These are phyloP conservation scores for Caloboletus firmus DNA, from an alignment of 1,284 basidiomycete species.

Conservation along the genomic window DNA sequence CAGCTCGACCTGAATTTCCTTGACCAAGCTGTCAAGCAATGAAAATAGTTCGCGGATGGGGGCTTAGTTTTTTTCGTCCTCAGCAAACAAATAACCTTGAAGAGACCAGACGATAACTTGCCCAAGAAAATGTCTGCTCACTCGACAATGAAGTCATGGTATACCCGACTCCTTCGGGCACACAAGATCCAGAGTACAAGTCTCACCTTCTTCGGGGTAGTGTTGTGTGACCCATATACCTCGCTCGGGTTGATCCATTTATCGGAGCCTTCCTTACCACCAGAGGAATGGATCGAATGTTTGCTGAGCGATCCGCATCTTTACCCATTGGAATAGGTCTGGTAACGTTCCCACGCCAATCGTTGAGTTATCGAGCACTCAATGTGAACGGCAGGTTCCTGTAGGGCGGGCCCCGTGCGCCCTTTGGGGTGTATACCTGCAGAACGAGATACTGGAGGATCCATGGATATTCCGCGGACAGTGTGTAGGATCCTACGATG, in stretches of 20 bases:
- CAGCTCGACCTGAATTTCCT: slow-evolving; percentile 56
- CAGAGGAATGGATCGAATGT: slow-evolving; percentile 49
- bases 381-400: slow-evolving; percentile 59
- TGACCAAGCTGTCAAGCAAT: slow-evolving; percentile 53
- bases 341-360: slow-evolving; percentile 42
- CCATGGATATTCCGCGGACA: slow-evolving; percentile 32
- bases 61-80: slow-evolving; percentile 56
- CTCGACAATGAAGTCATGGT: slow-evolving; percentile 65
- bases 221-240: slow-evolving; percentile 68
- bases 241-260: slow-evolving; percentile 66
- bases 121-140: slow-evolving; percentile 29
- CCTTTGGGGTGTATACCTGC: slow-evolving; percentile 65
- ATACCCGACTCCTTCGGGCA: neutral
- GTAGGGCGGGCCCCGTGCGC: slow-evolving; percentile 52
- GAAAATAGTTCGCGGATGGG: slow-evolving; percentile 59
- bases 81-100: slow-evolving; percentile 48
- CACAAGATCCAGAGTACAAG: neutral
- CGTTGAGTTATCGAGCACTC: slow-evolving; percentile 42
- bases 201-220: slow-evolving; percentile 55
- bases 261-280: slow-evolving; percentile 64
- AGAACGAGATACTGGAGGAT: neutral
- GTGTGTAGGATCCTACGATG: slow-evolving; percentile 58
- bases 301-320: slow-evolving; percentile 50
- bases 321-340: slow-evolving; percentile 55
- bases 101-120: neutral